Evolutionary conservation across 1,284 basidiomycete genomes (phyloP), one percentile per base, ranked within the genome.

Genomic region (Sparassis latifolia): DNA sequence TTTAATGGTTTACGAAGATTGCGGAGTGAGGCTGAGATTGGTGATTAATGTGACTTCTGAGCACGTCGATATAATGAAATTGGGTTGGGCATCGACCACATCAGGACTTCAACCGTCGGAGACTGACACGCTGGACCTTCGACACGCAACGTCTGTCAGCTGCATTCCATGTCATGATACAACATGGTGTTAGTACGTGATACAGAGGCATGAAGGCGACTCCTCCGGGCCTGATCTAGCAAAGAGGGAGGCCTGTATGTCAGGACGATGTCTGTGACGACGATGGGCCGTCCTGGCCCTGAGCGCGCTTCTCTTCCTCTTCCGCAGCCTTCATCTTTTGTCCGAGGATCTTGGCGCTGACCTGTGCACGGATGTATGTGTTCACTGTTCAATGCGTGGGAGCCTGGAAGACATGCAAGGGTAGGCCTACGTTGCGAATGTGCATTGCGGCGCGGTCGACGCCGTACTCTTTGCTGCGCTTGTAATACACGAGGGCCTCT

Each of bases 361-460:
- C 83, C 87, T 87, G 57, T 42, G 49, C 52, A 51, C 45, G 52
- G 42, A 39, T 47, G 47, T 54, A 33, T 46, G 51, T 41, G 48
- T 51, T 42, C 32, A 44, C 49, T 3, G 5, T 9, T 33, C 30
- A 44, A 30, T 44, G 27, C 28, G 10, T 10, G 20, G 42, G 12
- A 6, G 10, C 42, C 4, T 39, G 30, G 42, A 53, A 35, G 3
- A 37, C 38, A 52, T 44, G 28, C 55, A 39, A 52, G 33, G 6
- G 28, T 42, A 38, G 10, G 66, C 80, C 55, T 60, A 89, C 89
- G 69, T 92, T 92, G 57, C 90, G 80, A 52, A 93, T 86, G 65
- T 94, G 89, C 64, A 91, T 76, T n/a, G 81, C 80, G 35, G 91
- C 91, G 47, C 88, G 82, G 59, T 91, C 88, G 45, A 94, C 84